phyloP scores from a whole-genome alignment of 2,329 filamentous ascomycete genomes.

The Pyrenophora tritici-repentis region DNA sequence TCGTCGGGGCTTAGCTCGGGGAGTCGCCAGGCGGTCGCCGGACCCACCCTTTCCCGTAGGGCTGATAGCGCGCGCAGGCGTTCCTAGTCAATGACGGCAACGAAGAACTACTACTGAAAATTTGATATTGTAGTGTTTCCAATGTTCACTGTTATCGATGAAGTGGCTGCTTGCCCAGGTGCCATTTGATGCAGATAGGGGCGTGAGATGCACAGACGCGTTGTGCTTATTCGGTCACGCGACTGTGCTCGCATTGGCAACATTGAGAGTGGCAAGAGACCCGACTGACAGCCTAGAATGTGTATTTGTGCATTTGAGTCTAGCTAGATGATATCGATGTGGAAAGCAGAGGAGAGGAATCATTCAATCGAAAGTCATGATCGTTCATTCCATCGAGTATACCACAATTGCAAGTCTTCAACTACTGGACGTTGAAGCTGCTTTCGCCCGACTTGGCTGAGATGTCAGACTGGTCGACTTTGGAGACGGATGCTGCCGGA shows the following conservation, averaged over 20 bases:
- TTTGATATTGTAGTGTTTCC: too few relatives aligned
- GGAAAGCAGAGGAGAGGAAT: too few relatives aligned
- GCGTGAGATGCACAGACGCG: neutral
- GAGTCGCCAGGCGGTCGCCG: constrained; percentile 6
- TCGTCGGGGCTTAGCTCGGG: constrained; percentile 24
- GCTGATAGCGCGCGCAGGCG: constrained; percentile 4
- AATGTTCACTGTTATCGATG: too few relatives aligned
- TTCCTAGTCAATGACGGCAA: neutral
- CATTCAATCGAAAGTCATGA: too few relatives aligned
- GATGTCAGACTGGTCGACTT: constrained; percentile 72
- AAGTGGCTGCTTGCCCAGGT: neutral
- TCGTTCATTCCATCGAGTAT: neutral
- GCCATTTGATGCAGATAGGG: neutral
- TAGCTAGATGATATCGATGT: too few relatives aligned
- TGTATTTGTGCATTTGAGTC: too few relatives aligned
- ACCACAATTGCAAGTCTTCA: neutral
- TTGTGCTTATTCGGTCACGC: constrained; percentile 1
- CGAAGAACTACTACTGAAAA: neutral
- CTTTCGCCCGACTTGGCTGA: constrained; percentile 68
- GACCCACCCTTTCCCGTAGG: constrained; percentile 12
- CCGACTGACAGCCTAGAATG: too few relatives aligned
- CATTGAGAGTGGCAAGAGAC: neutral
- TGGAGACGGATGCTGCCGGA: constrained; percentile 70
- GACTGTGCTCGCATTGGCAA: neutral
- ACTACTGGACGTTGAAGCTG: constrained; percentile 57